Evolutionary conservation across 768 basidiomycete genomes (phyloP).

Genomic region (Boletus eberwhitei): DNA sequence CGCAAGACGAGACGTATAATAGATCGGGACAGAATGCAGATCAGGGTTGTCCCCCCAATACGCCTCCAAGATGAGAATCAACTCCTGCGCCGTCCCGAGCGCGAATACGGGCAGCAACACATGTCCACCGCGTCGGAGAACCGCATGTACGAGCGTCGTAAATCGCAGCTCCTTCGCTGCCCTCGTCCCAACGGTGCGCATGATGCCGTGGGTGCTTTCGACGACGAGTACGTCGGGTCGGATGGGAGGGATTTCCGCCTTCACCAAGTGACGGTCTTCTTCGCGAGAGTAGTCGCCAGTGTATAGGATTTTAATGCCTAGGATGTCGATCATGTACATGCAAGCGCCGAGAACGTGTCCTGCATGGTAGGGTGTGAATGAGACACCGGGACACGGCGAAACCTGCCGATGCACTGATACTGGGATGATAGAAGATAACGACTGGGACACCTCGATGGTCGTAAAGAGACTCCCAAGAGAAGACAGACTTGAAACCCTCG

Average conservation of each 20-base stretch:
- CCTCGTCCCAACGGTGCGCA: constrained; percentile 81
- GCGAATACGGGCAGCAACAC: constrained; percentile 95
- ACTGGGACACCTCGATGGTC: constrained; percentile 73
- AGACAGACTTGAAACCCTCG: constrained; percentile 41
- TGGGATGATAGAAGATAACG: constrained; percentile 76
- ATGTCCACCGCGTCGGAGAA: constrained; percentile 87
- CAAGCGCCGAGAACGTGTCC: constrained; percentile 97
- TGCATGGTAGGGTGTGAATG: constrained; percentile 95
- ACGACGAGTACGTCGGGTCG: constrained; percentile 93
- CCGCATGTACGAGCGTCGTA: constrained; percentile 84
- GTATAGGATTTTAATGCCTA: constrained; percentile 89
- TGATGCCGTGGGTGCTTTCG: constrained; percentile 88
- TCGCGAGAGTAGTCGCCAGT: constrained; percentile 98
- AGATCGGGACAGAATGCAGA: constrained; percentile 86
- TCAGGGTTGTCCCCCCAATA: constrained; percentile 96
- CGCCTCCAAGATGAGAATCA: constrained; percentile 89
- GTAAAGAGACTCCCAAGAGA: constrained; percentile 74
- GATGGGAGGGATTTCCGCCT: constrained; percentile 87
- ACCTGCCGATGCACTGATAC: constrained; percentile 89
- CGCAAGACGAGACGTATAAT: constrained; percentile 91
- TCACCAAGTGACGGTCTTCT: constrained; percentile 94
- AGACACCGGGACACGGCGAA: constrained; percentile 83
- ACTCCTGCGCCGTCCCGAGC: constrained; percentile 90
- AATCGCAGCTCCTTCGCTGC: constrained; percentile 90
- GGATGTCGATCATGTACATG: constrained; percentile 96